These are phyloP conservation scores for Phaeotremella skinneri DNA, from an alignment of 768 basidiomycete genomes.

Conservation along the genomic window DNA sequence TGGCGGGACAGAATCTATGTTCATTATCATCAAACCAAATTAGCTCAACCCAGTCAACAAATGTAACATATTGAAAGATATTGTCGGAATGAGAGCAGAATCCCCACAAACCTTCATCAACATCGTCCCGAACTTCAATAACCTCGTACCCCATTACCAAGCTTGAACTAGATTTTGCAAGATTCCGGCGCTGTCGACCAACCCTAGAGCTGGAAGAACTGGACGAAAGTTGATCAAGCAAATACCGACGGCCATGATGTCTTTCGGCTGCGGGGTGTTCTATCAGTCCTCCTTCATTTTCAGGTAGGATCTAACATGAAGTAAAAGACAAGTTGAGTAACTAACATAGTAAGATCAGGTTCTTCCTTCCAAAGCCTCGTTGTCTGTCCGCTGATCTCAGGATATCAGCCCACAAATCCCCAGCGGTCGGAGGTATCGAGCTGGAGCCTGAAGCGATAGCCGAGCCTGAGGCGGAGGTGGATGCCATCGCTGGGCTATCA, in stretches of 20 bases:
- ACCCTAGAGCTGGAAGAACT: slow-evolving; percentile 35
- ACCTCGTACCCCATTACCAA: slow-evolving; percentile 91
- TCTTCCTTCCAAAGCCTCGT: slow-evolving; percentile 74
- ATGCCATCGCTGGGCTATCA: not conserved
- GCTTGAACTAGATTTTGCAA: slow-evolving; percentile 56
- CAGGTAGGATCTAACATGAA: not conserved
- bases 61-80: not conserved
- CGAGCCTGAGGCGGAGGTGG: not conserved
- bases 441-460: not conserved
- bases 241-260: slow-evolving; percentile 30
- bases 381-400: slow-evolving; percentile 76
- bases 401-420: slow-evolving; percentile 90
- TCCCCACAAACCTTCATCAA: slow-evolving; percentile 74
- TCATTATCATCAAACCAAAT: not conserved
- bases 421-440: slow-evolving; percentile 27
- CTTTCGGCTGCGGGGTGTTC: slow-evolving; percentile 20
- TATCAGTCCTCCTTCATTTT: slow-evolving; percentile 1
- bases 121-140: slow-evolving; percentile 84
- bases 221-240: slow-evolving; percentile 22
- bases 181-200: slow-evolving; percentile 55
- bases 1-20: slow-evolving; percentile 77
- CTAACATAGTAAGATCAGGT: slow-evolving; percentile 71
- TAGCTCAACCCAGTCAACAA: not conserved
- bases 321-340: slow-evolving; percentile 8
- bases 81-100: not conserved